Evolutionary conservation across 768 basidiomycete species (phyloP).

Genomic region (Serpula lacrymans): DNA sequence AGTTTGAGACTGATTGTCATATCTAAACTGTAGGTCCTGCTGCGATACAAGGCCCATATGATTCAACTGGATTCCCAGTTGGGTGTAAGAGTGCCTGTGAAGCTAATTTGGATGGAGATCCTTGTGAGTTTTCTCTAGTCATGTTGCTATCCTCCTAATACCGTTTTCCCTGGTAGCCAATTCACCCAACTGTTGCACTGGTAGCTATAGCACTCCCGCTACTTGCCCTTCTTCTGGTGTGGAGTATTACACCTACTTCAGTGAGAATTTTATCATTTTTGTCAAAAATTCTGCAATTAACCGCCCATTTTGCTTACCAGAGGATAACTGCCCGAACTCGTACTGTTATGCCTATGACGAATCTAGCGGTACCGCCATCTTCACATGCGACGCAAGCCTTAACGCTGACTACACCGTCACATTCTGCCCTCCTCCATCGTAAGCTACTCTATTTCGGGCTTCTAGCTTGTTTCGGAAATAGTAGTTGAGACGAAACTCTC

Average conservation of each 20-base stretch:
- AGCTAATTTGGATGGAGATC: conserved; percentile 32
- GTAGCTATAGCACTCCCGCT: conserved; percentile 43
- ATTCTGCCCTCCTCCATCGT: conserved; percentile 37
- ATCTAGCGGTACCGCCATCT: conserved; percentile 40
- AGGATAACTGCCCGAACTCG: conserved; percentile 40
- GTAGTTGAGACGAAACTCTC: no score
- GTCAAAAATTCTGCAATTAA: neutral
- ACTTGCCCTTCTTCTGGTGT: conserved; percentile 55
- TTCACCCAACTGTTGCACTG: conserved; percentile 65
- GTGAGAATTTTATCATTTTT: conserved; percentile 19
- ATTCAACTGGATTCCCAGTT: conserved; percentile 50
- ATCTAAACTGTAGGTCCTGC: conserved; percentile 40
- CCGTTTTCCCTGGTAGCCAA: conserved; percentile 37
- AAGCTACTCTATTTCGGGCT: neutral
- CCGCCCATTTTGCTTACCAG: conserved; percentile 21
- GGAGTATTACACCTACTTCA: conserved; percentile 44
- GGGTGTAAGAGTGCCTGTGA: conserved; percentile 62
- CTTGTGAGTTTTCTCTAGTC: conserved; percentile 17
- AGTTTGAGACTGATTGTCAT: neutral
- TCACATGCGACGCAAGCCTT: conserved; percentile 35
- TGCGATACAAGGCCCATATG: conserved; percentile 48
- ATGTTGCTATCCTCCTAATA: conserved; percentile 3
- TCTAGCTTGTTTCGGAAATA: no score
- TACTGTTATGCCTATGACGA: conserved; percentile 56
- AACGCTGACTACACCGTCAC: conserved; percentile 43